A percentile compares a stretch with the other conserved stretches of the same genome.
Evolutionary conservation across 2,329 filamentous ascomycete species (phyloP).

Genomic region (Beauveria bassiana): DNA sequence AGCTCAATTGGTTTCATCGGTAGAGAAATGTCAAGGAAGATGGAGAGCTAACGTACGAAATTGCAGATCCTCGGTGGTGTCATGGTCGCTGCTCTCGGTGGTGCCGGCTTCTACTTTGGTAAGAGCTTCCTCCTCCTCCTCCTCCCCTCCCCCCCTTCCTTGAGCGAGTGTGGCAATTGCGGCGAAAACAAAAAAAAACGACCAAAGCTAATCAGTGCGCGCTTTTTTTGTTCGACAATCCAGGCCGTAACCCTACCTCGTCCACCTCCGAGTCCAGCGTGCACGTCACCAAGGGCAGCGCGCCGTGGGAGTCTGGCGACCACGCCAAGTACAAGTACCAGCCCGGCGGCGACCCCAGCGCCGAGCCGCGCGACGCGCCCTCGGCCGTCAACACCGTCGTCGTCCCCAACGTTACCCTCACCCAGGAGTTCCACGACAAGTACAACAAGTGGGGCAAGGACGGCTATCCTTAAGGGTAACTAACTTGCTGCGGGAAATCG

Average conservation of each 20-base stretch:
- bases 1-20: background rate
- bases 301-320: constrained; percentile 80
- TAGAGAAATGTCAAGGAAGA: background rate
- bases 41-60: constrained; percentile 1
- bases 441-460: constrained; percentile 99
- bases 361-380: constrained; percentile 78
- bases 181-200: background rate
- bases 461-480: constrained; percentile 54
- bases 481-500: background rate
- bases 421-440: constrained; percentile 88
- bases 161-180: background rate
- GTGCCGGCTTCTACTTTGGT: constrained; percentile 89
- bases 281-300: constrained; percentile 64
- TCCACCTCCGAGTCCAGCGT: constrained; percentile 75
- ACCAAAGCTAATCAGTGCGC: background rate
- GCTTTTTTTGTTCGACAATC: background rate
- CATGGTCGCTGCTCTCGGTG: constrained; percentile 80
- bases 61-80: constrained; percentile 78
- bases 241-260: constrained; percentile 76
- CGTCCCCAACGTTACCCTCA: constrained; percentile 85
- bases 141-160: no score
- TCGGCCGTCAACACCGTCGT: constrained; percentile 94
- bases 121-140: constrained; percentile 23
- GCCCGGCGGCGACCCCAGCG: constrained; percentile 73
- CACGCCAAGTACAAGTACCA: constrained; percentile 67